Evolutionary conservation across 495 filamentous ascomycete species (phyloP), one percentile per base, ranked within the genome.

Genomic region (Xylona heveae): DNA sequence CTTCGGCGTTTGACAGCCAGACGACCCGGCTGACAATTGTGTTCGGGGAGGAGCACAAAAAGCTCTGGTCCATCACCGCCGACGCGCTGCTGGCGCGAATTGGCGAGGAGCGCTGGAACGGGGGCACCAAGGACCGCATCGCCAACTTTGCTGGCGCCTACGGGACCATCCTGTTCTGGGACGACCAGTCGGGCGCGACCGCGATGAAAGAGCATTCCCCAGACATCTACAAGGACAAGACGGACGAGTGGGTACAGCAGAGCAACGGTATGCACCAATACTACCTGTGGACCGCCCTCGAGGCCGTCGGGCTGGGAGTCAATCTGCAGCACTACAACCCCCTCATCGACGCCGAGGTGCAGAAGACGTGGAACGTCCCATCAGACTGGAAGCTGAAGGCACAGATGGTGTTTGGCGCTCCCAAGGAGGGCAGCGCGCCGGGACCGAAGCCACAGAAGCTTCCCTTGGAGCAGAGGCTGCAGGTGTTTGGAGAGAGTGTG

Each of bases 271-370:
- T 67, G 61, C 56, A 63, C 35, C 64, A 68, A 44, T 64, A 58
- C 34, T 50, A 56, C 46, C 44, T 64, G 30, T 68, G 64, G 64
- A 57, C 58, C 6, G 64, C 49, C 13, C 54, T 68, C 22, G 56
- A 60, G 26, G 37, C 51, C 6, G 55, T 62, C 18, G 63, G 64
- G 12, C 54, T 68, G 35, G 63, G 62, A 24, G 55, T 50, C 23
- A 67, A 66, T 43, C 47, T 68, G 29, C 64, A 68, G 49, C 64
- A 68, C 47, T 66, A 64, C 38, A 65, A 63, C 40, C 58, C 59
- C 1, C 43, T 62, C 4, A 57, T 66, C 40, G 57, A 65, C 39
- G 42, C 44, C 6, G 45, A 42, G 7, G 46, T 66, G 10, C 42
- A 52, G 17, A 52, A 57, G 29, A 45, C 53, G 34, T 66, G 52